phyloP scores from a whole-genome alignment of 2,329 filamentous ascomycete genomes.

The Colletotrichum destructivum region DNA sequence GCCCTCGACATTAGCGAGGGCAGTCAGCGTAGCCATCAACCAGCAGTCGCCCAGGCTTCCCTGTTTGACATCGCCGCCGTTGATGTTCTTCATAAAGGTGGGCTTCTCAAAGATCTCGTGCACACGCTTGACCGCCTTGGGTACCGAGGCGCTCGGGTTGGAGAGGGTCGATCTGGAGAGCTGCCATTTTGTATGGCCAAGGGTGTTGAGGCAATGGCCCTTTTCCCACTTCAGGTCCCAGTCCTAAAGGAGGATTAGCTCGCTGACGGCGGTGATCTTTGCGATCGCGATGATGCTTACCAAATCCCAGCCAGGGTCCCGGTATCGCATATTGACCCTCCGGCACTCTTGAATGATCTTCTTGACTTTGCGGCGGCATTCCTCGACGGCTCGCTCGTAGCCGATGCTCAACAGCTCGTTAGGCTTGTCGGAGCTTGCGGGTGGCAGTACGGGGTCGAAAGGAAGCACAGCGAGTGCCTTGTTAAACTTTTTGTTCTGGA shows the following conservation, averaged over 20 bases:
- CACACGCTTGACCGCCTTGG: conserved; percentile 82
- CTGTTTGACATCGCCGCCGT: conserved; percentile 83
- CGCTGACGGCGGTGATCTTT: background rate
- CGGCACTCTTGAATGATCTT: conserved; percentile 77
- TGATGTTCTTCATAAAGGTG: conserved; percentile 76
- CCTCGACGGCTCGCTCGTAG: conserved; percentile 75
- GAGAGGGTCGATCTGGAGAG: conserved; percentile 61
- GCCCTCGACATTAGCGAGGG: conserved; percentile 80
- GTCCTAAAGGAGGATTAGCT: conserved; percentile 58
- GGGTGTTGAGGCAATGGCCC: conserved; percentile 68
- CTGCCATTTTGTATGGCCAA: conserved; percentile 68
- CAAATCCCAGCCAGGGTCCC: conserved; percentile 74
- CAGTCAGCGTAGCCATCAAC: conserved; percentile 84
- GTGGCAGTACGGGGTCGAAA: conserved; percentile 71
- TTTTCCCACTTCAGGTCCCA: conserved; percentile 79
- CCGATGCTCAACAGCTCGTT: conserved; percentile 74
- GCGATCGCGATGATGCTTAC: conserved; percentile 56
- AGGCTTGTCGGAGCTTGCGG: conserved; percentile 64
- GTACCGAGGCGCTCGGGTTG: conserved; percentile 66
- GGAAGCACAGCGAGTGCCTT: conserved; percentile 77
- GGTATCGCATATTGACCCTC: conserved; percentile 84
- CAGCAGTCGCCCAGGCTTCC: conserved; percentile 86
- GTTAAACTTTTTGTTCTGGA: conserved; percentile 72
- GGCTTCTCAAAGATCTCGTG: conserved; percentile 84
- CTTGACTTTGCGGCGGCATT: conserved; percentile 74